Evolutionary conservation across 2,329 filamentous ascomycete species (phyloP), one percentile per base, ranked within the genome.

Genomic region (Tolypocladium ovalisporum): DNA sequence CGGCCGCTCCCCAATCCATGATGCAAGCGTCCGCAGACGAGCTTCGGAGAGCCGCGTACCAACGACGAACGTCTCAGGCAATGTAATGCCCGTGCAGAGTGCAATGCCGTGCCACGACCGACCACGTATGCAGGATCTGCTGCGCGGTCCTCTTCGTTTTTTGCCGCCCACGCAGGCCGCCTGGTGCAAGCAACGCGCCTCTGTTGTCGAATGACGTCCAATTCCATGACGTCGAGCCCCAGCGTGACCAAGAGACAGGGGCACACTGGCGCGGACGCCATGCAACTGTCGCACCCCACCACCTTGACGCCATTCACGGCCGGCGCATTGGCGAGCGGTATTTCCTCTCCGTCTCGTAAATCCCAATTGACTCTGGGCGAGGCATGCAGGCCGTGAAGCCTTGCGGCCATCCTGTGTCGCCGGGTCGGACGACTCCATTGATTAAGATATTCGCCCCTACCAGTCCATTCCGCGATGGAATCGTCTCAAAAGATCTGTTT

Each of bases 211-310:
- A 56, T 52, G 58, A 62, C 59, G 59, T 60, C 56, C 42, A 53
- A 54, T 17, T 29, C 59, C 59, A 63, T 63, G 62, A 63, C 62
- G 62, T 63, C 61, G 59, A 57, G 53, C n/a, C n/a, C n/a, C n/a
- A n/a, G n/a, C 58, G 44, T 61, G 59, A 62, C 60, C 59, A 60
- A 49, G 58, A 55, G 51, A 58, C 59, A 60, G 54, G 60, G 60
- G 61, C 47, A 35, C 22, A 51, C 49, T 54, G 47, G 52, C 37
- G 42, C 39, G 47, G 52, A 55, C 37, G 32, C 47, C 9, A 51
- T 51, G 44, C 54, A 42, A 47, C 40, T 39, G 47, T 3, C 15
- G 55, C 55, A 53, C 27, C 55, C n/a, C 54, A 56, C 44, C 40
- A 40, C 24, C 29, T 42, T n/a, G 47, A 34, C 47, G 47, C 47